A percentile compares a stretch with the other conserved stretches of the same genome.
Conservation (phyloP, 2,329 filamentous ascomycete species). For the Epichloe amarillans region DNA sequence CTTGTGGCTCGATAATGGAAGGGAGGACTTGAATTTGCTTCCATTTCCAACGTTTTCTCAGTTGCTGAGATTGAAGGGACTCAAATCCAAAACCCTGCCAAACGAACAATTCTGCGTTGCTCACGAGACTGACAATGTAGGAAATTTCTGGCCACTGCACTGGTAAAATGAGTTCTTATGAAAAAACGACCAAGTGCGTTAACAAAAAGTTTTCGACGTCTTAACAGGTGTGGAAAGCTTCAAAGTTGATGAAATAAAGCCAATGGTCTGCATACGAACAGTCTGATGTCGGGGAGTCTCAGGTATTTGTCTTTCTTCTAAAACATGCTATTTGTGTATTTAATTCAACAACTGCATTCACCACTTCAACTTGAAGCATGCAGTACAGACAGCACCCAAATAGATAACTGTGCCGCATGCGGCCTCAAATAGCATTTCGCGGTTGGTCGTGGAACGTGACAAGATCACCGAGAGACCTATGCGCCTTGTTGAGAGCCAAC, state of each 20-base stretch:
- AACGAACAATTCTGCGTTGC: not conserved
- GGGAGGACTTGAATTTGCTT: not conserved
- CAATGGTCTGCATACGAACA: not conserved
- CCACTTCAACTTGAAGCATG: not conserved
- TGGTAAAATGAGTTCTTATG: not conserved
- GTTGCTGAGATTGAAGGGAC: not conserved
- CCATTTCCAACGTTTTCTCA: not conserved
- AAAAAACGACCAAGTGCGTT: not conserved
- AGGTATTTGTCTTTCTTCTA: conserved; percentile 1
- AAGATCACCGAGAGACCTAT: conserved; percentile 7
- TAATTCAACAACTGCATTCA: not conserved
- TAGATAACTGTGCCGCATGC: conserved; percentile 8
- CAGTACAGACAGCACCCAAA: not conserved
- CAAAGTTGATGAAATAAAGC: not conserved
- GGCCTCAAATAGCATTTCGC: conserved; percentile 8
- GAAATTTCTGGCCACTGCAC: not conserved
- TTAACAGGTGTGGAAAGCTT: not conserved
- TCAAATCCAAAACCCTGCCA: too few relatives aligned
- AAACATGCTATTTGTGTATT: conserved; percentile 6
- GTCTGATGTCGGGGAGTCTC: not conserved
- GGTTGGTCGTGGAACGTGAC: conserved; percentile 5
- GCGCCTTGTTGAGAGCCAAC: conserved; percentile 6
- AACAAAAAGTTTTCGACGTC: not conserved
- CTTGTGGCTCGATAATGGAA: not conserved
- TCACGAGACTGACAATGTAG: not conserved